Conservation (phyloP, 164 flowering plant species). For the Magnolia changhungtana region DNA sequence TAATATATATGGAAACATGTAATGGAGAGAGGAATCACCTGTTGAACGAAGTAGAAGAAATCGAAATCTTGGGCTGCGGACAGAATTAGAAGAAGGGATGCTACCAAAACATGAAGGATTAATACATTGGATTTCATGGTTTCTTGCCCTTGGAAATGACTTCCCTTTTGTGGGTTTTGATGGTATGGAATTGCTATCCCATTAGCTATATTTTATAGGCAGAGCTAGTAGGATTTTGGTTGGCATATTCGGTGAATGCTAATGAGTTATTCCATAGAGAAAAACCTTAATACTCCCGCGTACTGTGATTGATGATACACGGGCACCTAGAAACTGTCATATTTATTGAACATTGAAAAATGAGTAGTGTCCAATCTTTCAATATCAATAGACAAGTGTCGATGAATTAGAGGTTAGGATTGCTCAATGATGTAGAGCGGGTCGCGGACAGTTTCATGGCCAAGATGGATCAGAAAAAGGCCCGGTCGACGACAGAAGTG, state of each 20-base stretch:
- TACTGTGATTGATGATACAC: too few species aligned
- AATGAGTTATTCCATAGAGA: too few species aligned
- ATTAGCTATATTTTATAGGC: constrained; percentile 7
- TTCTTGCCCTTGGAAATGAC: neutral
- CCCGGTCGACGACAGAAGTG: too few species aligned
- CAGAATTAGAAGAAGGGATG: constrained; percentile 18
- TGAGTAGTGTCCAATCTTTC: too few species aligned
- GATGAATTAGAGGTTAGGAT: too few species aligned
- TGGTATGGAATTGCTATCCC: neutral
- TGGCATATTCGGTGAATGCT: neutral
- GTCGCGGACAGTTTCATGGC: too few species aligned
- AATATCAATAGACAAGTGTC: too few species aligned
- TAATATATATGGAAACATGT: neutral
- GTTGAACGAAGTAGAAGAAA: constrained; percentile 73
- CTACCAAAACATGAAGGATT: constrained; percentile 14
- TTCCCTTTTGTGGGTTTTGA: neutral
- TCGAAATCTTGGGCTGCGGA: constrained; percentile 41
- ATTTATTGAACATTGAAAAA: too few species aligned
- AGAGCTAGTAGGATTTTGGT: neutral
- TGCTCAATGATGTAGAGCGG: too few species aligned
- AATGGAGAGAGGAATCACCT: constrained; percentile 2
- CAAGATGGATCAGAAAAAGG: too few species aligned
- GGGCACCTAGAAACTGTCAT: too few species aligned
- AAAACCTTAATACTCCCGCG: too few species aligned
- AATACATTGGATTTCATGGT: constrained; percentile 28